A percentile compares a stretch with the other conserved stretches of the same genome.
Conservation (phyloP, 345 rosid genomes). For the Angophora floribunda region DNA sequence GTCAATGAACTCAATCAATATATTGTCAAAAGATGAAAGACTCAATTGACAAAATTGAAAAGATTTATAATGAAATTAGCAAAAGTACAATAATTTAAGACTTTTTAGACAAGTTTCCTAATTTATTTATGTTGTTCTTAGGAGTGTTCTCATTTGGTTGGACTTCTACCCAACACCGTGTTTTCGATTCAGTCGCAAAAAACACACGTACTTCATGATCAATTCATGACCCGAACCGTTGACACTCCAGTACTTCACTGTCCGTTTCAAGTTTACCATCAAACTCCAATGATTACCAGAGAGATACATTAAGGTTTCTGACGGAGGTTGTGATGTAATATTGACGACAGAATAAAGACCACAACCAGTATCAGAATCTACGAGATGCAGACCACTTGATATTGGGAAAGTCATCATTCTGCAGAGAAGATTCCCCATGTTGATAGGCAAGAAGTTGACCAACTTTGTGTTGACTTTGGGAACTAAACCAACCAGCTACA, state of each 20-base stretch:
- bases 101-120: accelerated
- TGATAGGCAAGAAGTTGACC: background rate
- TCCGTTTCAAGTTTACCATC: background rate
- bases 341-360: background rate
- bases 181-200: background rate
- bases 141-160: background rate
- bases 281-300: background rate
- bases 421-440: background rate
- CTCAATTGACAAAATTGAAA: background rate
- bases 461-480: background rate
- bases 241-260: background rate
- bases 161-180: background rate
- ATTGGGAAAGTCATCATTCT: background rate
- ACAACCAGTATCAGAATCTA: background rate
- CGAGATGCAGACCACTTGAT: background rate
- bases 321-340: background rate
- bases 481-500: background rate
- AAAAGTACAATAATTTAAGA: background rate
- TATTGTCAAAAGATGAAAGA: background rate
- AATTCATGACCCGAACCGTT: background rate
- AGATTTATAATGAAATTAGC: accelerated
- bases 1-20: background rate
- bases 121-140: background rate
- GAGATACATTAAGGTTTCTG: background rate
- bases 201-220: background rate